Percentiles rank a stretch among this genome's conserved stretches.
Conservation (phyloP, 2,329 filamentous ascomycete genomes). For the Teratosphaeriaceae sp. region DNA sequence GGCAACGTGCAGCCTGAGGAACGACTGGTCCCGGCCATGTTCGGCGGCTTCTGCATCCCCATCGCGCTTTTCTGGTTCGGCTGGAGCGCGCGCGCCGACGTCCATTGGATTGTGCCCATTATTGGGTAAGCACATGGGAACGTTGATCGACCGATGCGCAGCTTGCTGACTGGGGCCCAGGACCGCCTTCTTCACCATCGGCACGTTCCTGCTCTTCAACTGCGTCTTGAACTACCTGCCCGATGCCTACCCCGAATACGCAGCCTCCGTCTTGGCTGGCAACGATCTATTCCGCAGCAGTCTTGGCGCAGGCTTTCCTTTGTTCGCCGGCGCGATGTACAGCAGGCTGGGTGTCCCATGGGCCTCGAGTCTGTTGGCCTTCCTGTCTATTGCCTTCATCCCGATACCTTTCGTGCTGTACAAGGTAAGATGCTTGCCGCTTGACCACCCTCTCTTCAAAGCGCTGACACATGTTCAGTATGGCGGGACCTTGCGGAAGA, state of each 20-base stretch:
- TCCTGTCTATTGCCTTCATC: conserved; percentile 38
- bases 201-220: conserved; percentile 43
- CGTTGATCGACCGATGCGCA: too few species aligned
- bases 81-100: conserved; percentile 26
- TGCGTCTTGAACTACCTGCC: conserved; percentile 39
- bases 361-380: conserved; percentile 36
- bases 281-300: conserved; percentile 38
- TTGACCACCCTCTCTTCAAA: not conserved
- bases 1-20: conserved; percentile 34
- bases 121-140: too few species aligned
- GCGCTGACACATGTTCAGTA: conserved; percentile 17
- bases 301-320: conserved; percentile 37
- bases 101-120: conserved; percentile 35
- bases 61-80: conserved; percentile 41
- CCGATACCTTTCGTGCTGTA: conserved; percentile 42
- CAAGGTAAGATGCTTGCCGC: conserved; percentile 23
- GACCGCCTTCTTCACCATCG: conserved; percentile 29
- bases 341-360: conserved; percentile 34
- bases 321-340: conserved; percentile 34
- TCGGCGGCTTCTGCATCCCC: conserved; percentile 35
- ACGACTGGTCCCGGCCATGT: conserved; percentile 31
- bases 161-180: conserved; percentile 32
- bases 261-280: conserved; percentile 38
- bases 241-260: conserved; percentile 37
- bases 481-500: conserved; percentile 34